A percentile compares a stretch with the other conserved stretches of the same genome.
phyloP scores from a whole-genome alignment of 1,284 basidiomycete species.

The Puccinia coronata region DNA sequence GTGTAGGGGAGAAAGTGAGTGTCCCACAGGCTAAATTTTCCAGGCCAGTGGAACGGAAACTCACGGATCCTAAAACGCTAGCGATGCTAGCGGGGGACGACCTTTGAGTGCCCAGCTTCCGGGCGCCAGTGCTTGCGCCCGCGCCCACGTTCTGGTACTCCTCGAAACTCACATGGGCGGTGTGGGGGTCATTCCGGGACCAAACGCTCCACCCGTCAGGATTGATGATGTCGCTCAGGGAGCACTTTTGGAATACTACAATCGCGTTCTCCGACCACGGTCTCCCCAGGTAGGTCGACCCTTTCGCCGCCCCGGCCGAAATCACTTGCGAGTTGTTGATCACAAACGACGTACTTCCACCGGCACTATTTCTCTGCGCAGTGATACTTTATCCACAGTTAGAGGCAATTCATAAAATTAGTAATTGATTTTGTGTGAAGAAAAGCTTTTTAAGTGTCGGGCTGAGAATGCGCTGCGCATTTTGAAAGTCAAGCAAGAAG shows the following conservation, averaged over 20 bases:
- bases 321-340: constrained; percentile 19
- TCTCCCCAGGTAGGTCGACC: constrained; percentile 28
- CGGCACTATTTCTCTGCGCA: constrained; percentile 11
- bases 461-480: not conserved
- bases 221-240: constrained; percentile 35
- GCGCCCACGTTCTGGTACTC: constrained; percentile 18
- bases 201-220: constrained; percentile 25
- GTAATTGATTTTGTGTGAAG: not conserved
- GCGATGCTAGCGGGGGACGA: not conserved
- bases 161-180: not conserved
- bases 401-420: not conserved
- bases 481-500: not conserved
- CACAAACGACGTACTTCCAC: not conserved
- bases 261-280: constrained; percentile 22
- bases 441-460: no score
- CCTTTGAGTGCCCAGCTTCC: constrained; percentile 3
- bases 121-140: constrained; percentile 4
- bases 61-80: not conserved
- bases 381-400: constrained; percentile 16
- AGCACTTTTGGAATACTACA: constrained; percentile 18
- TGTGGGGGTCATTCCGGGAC: constrained; percentile 6
- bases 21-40: not conserved
- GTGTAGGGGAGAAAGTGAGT: not conserved
- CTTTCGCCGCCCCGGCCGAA: not conserved
- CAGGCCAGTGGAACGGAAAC: not conserved